A percentile compares a stretch with the other conserved stretches of the same genome.
Evolutionary conservation across 2,329 filamentous ascomycete genomes (phyloP).

Genomic region (Alternaria brassicicola): DNA sequence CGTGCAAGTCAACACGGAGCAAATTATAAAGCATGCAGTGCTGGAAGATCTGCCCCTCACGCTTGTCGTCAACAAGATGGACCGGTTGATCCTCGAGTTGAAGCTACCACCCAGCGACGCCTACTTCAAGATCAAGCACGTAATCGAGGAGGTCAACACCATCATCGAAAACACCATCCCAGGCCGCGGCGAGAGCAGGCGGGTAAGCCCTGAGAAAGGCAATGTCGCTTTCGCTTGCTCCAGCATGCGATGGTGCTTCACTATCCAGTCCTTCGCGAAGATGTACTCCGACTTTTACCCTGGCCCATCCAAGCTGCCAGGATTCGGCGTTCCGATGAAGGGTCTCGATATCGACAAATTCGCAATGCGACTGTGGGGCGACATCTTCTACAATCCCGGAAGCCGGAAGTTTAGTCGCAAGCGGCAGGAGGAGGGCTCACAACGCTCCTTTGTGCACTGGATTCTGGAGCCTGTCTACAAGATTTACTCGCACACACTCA

Average conservation of each 20-base stretch:
- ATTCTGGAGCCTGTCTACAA: slow-evolving; percentile 98
- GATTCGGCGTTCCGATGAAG: slow-evolving; percentile 44
- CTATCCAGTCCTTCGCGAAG: slow-evolving; percentile 88
- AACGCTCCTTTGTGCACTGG: slow-evolving; percentile 91
- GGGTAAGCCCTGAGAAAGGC: slow-evolving; percentile 92
- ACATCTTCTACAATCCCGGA: slow-evolving; percentile 92
- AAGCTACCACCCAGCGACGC: slow-evolving; percentile 93
- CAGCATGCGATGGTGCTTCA: slow-evolving; percentile 96
- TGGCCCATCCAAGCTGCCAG: slow-evolving; percentile 52
- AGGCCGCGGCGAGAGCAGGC: slow-evolving; percentile 75
- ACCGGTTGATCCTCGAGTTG: slow-evolving; percentile 89
- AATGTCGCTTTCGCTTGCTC: slow-evolving; percentile 98
- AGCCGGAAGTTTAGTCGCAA: slow-evolving; percentile 93
- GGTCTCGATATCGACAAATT: slow-evolving; percentile 79
- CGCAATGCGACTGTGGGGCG: slow-evolving; percentile 86
- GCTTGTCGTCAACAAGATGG: slow-evolving; percentile 95
- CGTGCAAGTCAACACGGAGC: slow-evolving; percentile 97
- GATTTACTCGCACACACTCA: slow-evolving; percentile 92
- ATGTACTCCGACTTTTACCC: slow-evolving; percentile 94
- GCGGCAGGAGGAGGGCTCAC: slow-evolving; percentile 76
- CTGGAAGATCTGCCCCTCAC: slow-evolving; percentile 88
- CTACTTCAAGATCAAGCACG: slow-evolving; percentile 98
- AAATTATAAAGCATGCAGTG: slow-evolving; percentile 95
- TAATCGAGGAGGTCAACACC: slow-evolving; percentile 98
- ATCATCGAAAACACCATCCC: slow-evolving; percentile 88